Base-by-base conservation (phyloP, 2,329 filamentous ascomycete species). In the Hymenoscyphus repandus region DNA sequence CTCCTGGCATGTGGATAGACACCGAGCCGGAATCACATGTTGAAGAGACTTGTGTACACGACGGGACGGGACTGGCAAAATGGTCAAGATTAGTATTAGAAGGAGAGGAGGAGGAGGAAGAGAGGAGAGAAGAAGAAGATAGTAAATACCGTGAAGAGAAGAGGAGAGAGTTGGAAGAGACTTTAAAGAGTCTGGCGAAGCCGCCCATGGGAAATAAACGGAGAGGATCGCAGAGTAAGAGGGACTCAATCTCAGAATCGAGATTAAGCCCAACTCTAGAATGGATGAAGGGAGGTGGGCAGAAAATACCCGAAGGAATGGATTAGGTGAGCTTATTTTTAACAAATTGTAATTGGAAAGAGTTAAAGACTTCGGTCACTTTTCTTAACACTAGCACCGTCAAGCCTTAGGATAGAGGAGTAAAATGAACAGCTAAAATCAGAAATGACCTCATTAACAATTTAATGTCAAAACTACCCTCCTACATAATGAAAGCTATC, bases 31-130 rank as follows among this genome's bases (percentile, higher is more conserved):
- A 53, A 31, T 45, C 27, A 1, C n/a, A 27, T n/a, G 40, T 30
- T 37, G 39, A 20, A 46, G 47, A 50, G 44, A 52, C 41, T n/a
- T 49, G 45, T 45, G 53, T 57, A 17, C 52, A 57, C 36, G 2
- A 17, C 5, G 55, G 55, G 32, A 38, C 31, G 10, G 52, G 55
- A 47, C 40, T 57, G 10, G 22, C 49, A 9, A 53, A 57, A 41
- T 51, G 50, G 40, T 55, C 52, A 30, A 41, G 6, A 15, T 32
- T 57, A 20, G 55, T 57, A 18, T 12, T 53, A 3, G 39, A 34
- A 43, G 55, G 53, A 5, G 48, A 52, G 20, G 47, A 52, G 32
- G 55, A 56, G 44, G 40, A 51, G 30, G 46, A 49, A 34, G 30
- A 17, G 33, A 51, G 46, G 44, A 50, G 32, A 31, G 27, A 11